Evolutionary conservation across 2,329 filamentous ascomycete species (phyloP).

Genomic region (Exophiala calicioides): DNA sequence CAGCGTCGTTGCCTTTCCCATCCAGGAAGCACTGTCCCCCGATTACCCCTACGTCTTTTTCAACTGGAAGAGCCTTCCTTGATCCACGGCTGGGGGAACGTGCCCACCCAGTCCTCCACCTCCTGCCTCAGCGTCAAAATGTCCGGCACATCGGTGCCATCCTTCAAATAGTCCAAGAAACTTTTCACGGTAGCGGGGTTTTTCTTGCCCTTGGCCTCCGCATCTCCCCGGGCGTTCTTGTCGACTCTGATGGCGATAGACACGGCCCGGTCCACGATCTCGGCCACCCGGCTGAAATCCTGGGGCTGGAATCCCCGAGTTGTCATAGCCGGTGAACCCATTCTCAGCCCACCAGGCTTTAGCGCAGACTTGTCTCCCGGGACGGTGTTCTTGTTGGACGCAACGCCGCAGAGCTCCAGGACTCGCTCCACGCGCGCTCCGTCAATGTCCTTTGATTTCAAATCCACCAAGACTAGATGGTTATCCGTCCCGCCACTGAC

Average conservation of each 20-base stretch:
- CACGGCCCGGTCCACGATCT: slow-evolving; percentile 86
- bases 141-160: slow-evolving; percentile 35
- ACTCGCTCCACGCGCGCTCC: slow-evolving; percentile 92
- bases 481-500: slow-evolving; percentile 96
- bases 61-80: slow-evolving; percentile 18
- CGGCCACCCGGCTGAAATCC: slow-evolving; percentile 87
- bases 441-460: slow-evolving; percentile 85
- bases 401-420: slow-evolving; percentile 97
- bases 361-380: slow-evolving; percentile 97
- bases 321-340: slow-evolving; percentile 97
- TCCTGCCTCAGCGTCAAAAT: slow-evolving; percentile 36
- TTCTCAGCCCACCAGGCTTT: slow-evolving; percentile 90
- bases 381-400: slow-evolving; percentile 99
- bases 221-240: slow-evolving; percentile 29
- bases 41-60: too few relatives aligned
- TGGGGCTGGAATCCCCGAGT: slow-evolving; percentile 88
- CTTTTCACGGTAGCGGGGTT: slow-evolving; percentile 35
- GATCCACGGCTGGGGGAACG: slow-evolving; percentile 35
- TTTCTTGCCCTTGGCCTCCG: slow-evolving; percentile 34
- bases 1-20: too few relatives aligned
- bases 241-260: slow-evolving; percentile 57
- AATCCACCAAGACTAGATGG: slow-evolving; percentile 89
- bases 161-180: slow-evolving; percentile 36
- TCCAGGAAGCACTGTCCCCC: too few relatives aligned
- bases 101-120: slow-evolving; percentile 38